phyloP scores from a whole-genome alignment of 2,329 filamentous ascomycete genomes.

The Aspergillus oerlinghausenensis region DNA sequence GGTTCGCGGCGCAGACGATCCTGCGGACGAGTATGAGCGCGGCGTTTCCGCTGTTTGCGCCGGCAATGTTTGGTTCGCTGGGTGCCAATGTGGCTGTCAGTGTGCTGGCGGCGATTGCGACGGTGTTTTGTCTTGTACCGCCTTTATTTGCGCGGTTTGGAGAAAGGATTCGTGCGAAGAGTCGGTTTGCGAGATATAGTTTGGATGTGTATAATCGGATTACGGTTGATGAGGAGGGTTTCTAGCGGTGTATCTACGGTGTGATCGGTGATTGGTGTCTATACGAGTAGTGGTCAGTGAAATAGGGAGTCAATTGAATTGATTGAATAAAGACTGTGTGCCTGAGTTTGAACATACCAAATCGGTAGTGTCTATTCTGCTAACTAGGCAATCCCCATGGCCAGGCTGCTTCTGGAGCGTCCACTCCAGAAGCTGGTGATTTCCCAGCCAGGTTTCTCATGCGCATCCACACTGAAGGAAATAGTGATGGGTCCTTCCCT shows the following conservation, averaged over 20 bases:
- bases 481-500: no score
- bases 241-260: neutral
- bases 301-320: no score
- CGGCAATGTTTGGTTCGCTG: slow-evolving; percentile 37
- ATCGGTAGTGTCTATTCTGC: neutral
- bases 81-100: slow-evolving; percentile 39
- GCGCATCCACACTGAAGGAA: neutral
- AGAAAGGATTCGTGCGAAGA: slow-evolving; percentile 31
- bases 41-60: slow-evolving; percentile 39
- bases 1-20: slow-evolving; percentile 40
- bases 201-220: slow-evolving; percentile 11
- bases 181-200: slow-evolving; percentile 35
- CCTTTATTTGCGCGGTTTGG: slow-evolving; percentile 37
- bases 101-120: slow-evolving; percentile 40
- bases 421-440: no score
- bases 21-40: slow-evolving; percentile 37
- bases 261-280: no score
- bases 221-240: slow-evolving; percentile 7
- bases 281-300: no score
- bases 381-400: neutral
- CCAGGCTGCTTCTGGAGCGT: neutral
- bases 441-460: neutral
- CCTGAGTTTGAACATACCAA: neutral
- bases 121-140: slow-evolving; percentile 37
- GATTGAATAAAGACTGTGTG: no score